Percentiles rank a stretch among this genome's conserved stretches.
Evolutionary conservation across 768 basidiomycete genomes (phyloP).

Genomic region (Leucocoprinus sp.): DNA sequence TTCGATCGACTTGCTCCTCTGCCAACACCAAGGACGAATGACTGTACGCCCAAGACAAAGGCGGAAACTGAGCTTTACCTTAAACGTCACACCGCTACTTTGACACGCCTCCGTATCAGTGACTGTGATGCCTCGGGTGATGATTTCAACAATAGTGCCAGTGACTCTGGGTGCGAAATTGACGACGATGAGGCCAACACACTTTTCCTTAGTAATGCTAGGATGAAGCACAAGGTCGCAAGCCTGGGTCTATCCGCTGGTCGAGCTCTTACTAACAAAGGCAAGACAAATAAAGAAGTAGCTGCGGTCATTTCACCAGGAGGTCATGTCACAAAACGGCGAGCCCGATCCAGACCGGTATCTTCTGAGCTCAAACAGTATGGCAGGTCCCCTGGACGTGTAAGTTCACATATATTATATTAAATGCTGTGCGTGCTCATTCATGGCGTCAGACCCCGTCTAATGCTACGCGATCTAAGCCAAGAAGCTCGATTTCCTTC

Average conservation of each 20-base stretch:
- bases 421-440: constrained; percentile 8
- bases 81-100: constrained; percentile 50
- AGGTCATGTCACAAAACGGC: constrained; percentile 67
- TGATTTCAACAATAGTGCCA: constrained; percentile 29
- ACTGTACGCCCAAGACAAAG: constrained; percentile 42
- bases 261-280: constrained; percentile 20
- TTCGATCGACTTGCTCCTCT: constrained; percentile 52
- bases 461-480: constrained; percentile 19
- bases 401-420: constrained; percentile 19
- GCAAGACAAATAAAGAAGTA: constrained; percentile 45
- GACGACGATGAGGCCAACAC: constrained; percentile 32
- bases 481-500: constrained; percentile 29
- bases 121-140: constrained; percentile 43
- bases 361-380: constrained; percentile 54
- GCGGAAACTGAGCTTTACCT: constrained; percentile 46
- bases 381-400: constrained; percentile 33
- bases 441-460: neutral
- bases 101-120: constrained; percentile 53
- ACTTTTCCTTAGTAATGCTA: constrained; percentile 23
- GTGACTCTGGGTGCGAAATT: constrained; percentile 48
- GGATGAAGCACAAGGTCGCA: constrained; percentile 17
- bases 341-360: constrained; percentile 65
- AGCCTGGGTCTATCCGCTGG: constrained; percentile 12
- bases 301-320: constrained; percentile 68
- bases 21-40: constrained; percentile 40